These are phyloP conservation scores for Colletotrichum spinosum DNA, from an alignment of 2,329 filamentous ascomycete species.

Conservation along the genomic window DNA sequence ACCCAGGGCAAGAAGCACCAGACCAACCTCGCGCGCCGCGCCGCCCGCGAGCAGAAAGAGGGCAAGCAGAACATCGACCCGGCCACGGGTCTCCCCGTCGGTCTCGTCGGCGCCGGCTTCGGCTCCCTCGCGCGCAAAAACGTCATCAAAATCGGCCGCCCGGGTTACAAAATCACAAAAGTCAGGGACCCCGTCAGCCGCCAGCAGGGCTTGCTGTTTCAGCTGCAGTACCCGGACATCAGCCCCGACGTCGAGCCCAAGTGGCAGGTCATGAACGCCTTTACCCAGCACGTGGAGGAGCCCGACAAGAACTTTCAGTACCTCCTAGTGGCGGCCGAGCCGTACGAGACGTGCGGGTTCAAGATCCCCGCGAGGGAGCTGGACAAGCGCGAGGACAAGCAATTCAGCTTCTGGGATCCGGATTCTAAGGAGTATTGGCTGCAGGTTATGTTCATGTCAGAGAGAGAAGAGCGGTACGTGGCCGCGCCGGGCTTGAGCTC, in stretches of 20 bases:
- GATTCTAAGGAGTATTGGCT: conserved; percentile 98
- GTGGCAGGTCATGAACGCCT: conserved; percentile 97
- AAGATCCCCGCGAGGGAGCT: conserved; percentile 95
- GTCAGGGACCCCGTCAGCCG: conserved; percentile 87
- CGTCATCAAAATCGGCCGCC: conserved; percentile 92
- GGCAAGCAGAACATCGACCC: conserved; percentile 78
- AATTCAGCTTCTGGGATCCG: conserved; percentile 95
- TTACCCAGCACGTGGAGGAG: conserved; percentile 94
- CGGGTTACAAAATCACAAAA: conserved; percentile 98
- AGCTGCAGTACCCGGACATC: conserved; percentile 95
- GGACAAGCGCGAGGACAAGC: conserved; percentile 86
- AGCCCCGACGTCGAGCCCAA: conserved; percentile 79
- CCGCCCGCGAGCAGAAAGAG: conserved; percentile 94
- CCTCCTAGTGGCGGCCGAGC: conserved; percentile 92
- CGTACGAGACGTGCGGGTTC: conserved; percentile 97
- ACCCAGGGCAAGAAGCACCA: conserved; percentile 99
- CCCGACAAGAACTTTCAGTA: conserved; percentile 96
- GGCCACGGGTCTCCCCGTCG: conserved; percentile 76
- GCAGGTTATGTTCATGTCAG: conserved; percentile 98
- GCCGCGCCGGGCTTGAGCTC: conserved; percentile 71
- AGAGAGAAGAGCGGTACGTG: conserved; percentile 90
- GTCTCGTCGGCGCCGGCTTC: conserved; percentile 79
- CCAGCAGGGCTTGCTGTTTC: conserved; percentile 93
- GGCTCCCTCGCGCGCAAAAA: conserved; percentile 76
- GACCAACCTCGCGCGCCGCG: conserved; percentile 94